These are phyloP conservation scores for Fusarium sp. DNA, from an alignment of 2,329 filamentous ascomycete genomes.

Conservation along the genomic window DNA sequence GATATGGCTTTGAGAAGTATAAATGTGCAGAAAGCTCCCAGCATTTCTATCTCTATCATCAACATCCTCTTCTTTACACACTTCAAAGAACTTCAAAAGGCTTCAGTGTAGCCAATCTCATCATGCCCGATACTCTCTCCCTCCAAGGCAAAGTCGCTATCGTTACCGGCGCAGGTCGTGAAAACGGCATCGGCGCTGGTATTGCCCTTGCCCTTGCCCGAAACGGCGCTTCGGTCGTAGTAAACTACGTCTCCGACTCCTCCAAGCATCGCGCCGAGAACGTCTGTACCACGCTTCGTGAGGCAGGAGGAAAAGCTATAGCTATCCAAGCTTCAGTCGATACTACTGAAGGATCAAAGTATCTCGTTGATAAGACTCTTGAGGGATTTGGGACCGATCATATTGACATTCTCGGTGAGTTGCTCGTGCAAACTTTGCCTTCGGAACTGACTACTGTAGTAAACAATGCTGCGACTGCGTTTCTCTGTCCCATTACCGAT, in stretches of 20 bases:
- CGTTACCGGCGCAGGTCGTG: slow-evolving; percentile 56
- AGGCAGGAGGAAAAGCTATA: slow-evolving; percentile 45
- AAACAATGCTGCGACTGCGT: slow-evolving; percentile 50
- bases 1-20: not conserved
- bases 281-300: slow-evolving; percentile 42
- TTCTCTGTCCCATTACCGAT: slow-evolving; percentile 26
- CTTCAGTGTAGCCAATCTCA: rapidly evolving
- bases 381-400: slow-evolving; percentile 46
- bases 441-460: slow-evolving; percentile 32
- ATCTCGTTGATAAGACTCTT: slow-evolving; percentile 50
- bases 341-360: slow-evolving; percentile 44
- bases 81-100: too few species aligned
- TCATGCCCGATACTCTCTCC: slow-evolving; percentile 47
- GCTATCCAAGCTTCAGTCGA: slow-evolving; percentile 48
- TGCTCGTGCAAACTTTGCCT: rapidly evolving
- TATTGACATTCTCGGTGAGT: slow-evolving; percentile 54
- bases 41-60: not conserved
- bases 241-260: slow-evolving; percentile 53
- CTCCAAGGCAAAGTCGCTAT: slow-evolving; percentile 55
- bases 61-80: rapidly evolving
- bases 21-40: not conserved
- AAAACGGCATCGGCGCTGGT: slow-evolving; percentile 56
- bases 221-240: slow-evolving; percentile 52
- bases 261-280: slow-evolving; percentile 44
- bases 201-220: slow-evolving; percentile 53